Conservation (phyloP, 2,329 filamentous ascomycete genomes). For the Monilinia laxa region DNA sequence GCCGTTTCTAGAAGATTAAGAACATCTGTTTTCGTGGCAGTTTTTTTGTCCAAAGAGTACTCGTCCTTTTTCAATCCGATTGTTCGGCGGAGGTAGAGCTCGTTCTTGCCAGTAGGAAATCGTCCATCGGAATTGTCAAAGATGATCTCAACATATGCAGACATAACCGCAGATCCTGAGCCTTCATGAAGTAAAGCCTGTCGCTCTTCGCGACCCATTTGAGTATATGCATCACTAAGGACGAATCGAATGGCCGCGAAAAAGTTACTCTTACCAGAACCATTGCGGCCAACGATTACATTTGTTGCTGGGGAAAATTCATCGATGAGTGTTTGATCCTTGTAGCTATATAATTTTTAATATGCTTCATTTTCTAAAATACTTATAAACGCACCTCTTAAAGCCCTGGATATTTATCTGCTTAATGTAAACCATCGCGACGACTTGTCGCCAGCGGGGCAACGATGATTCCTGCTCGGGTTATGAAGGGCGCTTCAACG, state of each 20-base stretch:
- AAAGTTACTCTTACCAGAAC: constrained; percentile 99
- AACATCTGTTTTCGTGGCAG: constrained; percentile 90
- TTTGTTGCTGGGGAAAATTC: constrained; percentile 97
- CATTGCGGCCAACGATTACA: constrained; percentile 98
- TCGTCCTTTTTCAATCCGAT: constrained; percentile 98
- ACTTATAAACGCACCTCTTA: constrained; percentile 69
- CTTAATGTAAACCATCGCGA: constrained; percentile 86
- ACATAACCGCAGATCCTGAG: constrained; percentile 96
- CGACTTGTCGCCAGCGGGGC: constrained; percentile 27
- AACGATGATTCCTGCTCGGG: constrained; percentile 11
- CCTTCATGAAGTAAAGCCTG: constrained; percentile 97
- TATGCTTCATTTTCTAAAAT: constrained; percentile 24
- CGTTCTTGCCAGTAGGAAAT: constrained; percentile 88
- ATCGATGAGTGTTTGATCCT: constrained; percentile 98
- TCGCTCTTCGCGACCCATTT: constrained; percentile 93
- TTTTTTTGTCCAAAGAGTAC: constrained; percentile 96
- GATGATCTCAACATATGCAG: constrained; percentile 98
- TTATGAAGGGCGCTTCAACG: constrained; percentile 18
- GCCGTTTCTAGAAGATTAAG: constrained; percentile 94
- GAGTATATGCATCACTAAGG: constrained; percentile 93
- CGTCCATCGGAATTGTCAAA: constrained; percentile 97
- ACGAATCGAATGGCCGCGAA: constrained; percentile 99
- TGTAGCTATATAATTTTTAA: constrained; percentile 66
- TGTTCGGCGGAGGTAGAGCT: constrained; percentile 86
- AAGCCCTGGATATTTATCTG: constrained; percentile 99